phyloP scores from a whole-genome alignment of 441 rosid genomes.

The Flueggea neowawraea region DNA sequence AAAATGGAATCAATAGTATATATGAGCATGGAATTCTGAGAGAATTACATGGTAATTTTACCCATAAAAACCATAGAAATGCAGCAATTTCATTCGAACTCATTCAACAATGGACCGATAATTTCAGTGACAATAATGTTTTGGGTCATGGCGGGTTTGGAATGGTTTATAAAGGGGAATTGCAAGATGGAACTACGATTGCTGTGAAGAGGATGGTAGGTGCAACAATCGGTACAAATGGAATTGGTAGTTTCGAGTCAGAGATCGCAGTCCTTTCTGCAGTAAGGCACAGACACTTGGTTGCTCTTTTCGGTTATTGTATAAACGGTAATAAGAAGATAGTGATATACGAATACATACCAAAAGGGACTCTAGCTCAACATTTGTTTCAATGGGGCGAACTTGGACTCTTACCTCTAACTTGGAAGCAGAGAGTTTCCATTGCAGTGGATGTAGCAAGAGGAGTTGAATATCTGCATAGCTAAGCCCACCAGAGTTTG shows the following conservation, averaged over 20 bases:
- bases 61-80: constrained; percentile 39
- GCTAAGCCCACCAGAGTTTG: constrained; percentile 61
- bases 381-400: constrained; percentile 50
- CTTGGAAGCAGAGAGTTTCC: constrained; percentile 66
- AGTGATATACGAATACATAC: constrained; percentile 78
- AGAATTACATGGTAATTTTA: constrained; percentile 17
- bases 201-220: constrained; percentile 74
- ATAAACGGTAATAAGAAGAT: constrained; percentile 69
- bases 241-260: constrained; percentile 66
- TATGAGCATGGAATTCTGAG: constrained; percentile 26
- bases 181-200: constrained; percentile 41
- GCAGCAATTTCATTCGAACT: constrained; percentile 53
- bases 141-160: constrained; percentile 83
- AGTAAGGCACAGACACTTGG: constrained; percentile 74
- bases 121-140: constrained; percentile 51
- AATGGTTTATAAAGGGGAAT: constrained; percentile 59
- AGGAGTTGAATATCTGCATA: constrained; percentile 79
- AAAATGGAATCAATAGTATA: too few relatives aligned
- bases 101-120: constrained; percentile 55
- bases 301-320: constrained; percentile 69
- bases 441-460: constrained; percentile 71
- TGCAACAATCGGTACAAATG: constrained; percentile 29
- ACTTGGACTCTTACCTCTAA: constrained; percentile 38
- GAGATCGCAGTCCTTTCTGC: constrained; percentile 71
- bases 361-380: constrained; percentile 61